These are phyloP conservation scores for Phaseolus lunatus DNA, from an alignment of 306 rosid species.

Conservation along the genomic window DNA sequence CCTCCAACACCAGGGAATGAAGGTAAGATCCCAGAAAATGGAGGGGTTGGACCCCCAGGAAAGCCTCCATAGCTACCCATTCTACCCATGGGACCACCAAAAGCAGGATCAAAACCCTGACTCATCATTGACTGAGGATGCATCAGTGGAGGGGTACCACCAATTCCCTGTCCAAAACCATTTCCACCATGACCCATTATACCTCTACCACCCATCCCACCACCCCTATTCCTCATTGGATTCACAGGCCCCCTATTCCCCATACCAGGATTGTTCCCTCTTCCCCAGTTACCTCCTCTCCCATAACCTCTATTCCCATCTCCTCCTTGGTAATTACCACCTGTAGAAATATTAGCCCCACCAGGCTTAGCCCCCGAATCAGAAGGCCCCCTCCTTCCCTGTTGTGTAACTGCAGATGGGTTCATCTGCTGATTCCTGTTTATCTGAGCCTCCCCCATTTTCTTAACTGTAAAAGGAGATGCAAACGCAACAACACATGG, in stretches of 20 bases:
- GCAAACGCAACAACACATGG: conserved; percentile 90
- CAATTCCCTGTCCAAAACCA: conserved; percentile 93
- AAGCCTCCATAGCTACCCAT: conserved; percentile 92
- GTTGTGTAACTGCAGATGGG: conserved; percentile 61
- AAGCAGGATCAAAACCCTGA: conserved; percentile 97
- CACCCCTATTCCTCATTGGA: conserved; percentile 84
- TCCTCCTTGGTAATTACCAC: conserved; percentile 95
- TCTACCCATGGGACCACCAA: conserved; percentile 93
- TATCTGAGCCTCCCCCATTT: conserved; percentile 96
- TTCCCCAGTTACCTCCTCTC: conserved; percentile 96
- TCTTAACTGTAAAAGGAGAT: conserved; percentile 84
- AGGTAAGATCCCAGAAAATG: conserved; percentile 85
- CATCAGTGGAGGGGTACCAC: conserved; percentile 80
- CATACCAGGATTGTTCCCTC: conserved; percentile 83
- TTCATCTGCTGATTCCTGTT: conserved; percentile 73
- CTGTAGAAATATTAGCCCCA: conserved; percentile 76
- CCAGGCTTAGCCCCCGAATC: conserved; percentile 67
- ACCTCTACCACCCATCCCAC: conserved; percentile 91
- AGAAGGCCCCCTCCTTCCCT: conserved; percentile 73
- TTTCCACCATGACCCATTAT: conserved; percentile 89
- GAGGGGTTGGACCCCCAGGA: conserved; percentile 90
- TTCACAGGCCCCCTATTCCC: conserved; percentile 89
- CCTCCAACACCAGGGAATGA: conserved; percentile 85
- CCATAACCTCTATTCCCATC: conserved; percentile 83
- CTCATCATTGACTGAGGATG: conserved; percentile 94